Conservation (phyloP, 768 basidiomycete species). For the Exidia glandulosa region DNA sequence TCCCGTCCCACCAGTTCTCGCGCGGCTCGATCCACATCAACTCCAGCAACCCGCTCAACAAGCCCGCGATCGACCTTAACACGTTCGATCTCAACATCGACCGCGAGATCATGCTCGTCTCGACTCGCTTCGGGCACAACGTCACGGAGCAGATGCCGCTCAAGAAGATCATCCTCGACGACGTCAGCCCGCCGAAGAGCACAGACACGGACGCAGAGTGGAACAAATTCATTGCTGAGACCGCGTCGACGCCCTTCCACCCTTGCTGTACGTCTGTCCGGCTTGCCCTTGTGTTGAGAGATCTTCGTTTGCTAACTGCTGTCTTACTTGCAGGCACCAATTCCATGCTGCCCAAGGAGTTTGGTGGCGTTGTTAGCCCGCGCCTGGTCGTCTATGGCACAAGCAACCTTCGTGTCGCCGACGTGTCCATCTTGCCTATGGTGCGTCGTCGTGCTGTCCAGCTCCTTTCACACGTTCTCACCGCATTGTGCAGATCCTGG, state of each 20-base stretch:
- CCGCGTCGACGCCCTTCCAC: slow-evolving; percentile 6
- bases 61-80: slow-evolving; percentile 36
- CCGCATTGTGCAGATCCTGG: neutral
- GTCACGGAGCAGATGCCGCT: neutral
- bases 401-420: slow-evolving; percentile 18
- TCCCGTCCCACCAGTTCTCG: slow-evolving; percentile 35
- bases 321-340: slow-evolving; percentile 20
- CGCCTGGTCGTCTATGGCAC: slow-evolving; percentile 23
- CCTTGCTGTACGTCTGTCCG: slow-evolving; percentile 11
- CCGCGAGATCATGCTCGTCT: slow-evolving; percentile 12
- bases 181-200: neutral
- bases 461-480: neutral
- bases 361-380: slow-evolving; percentile 27
- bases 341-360: slow-evolving; percentile 28
- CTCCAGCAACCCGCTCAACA: slow-evolving; percentile 29
- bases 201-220: slow-evolving; percentile 3
- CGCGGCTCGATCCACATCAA: slow-evolving; percentile 39
- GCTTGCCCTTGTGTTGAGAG: slow-evolving; percentile 20
- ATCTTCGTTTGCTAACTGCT: slow-evolving; percentile 9
- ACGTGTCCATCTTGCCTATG: neutral
- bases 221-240: neutral
- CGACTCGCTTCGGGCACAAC: neutral
- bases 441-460: neutral
- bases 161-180: neutral
- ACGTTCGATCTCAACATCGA: slow-evolving; percentile 21